These are phyloP conservation scores for Globisporangium heterothallicum DNA, from an alignment of 352 stramenopile species.

Conservation along the genomic window DNA sequence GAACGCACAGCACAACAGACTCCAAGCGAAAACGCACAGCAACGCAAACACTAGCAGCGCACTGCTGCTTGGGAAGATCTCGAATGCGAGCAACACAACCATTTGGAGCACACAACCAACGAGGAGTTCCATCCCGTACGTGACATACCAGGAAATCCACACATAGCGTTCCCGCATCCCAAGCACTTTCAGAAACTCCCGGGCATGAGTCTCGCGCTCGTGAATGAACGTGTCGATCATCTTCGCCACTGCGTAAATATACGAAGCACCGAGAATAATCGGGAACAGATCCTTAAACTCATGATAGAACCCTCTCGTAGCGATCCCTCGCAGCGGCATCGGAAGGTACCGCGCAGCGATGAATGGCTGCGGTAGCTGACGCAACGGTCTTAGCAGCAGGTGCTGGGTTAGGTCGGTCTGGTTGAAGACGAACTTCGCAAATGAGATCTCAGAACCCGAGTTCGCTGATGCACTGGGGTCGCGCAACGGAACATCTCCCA, in stretches of 20 bases:
- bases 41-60: too few relatives aligned
- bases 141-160: conserved; percentile 74
- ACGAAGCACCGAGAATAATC: conserved; percentile 90
- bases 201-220: conserved; percentile 89
- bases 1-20: too few relatives aligned
- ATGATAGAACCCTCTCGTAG: conserved; percentile 71
- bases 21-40: too few relatives aligned
- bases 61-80: too few relatives aligned
- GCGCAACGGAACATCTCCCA: not conserved
- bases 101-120: too few relatives aligned
- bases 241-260: conserved; percentile 85
- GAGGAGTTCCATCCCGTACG: too few relatives aligned
- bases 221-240: conserved; percentile 86
- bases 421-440: conserved; percentile 20
- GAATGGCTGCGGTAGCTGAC: conserved; percentile 55
- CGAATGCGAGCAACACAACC: too few relatives aligned
- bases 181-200: conserved; percentile 93
- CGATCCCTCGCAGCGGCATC: conserved; percentile 56
- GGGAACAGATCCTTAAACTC: conserved; percentile 65
- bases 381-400: conserved; percentile 37
- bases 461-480: too few relatives aligned
- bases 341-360: conserved; percentile 33
- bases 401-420: conserved; percentile 26
- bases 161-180: conserved; percentile 78
- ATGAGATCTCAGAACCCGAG: too few relatives aligned